These are phyloP conservation scores for Ophiobolus disseminans DNA, from an alignment of 2,329 filamentous ascomycete genomes.

Conservation along the genomic window DNA sequence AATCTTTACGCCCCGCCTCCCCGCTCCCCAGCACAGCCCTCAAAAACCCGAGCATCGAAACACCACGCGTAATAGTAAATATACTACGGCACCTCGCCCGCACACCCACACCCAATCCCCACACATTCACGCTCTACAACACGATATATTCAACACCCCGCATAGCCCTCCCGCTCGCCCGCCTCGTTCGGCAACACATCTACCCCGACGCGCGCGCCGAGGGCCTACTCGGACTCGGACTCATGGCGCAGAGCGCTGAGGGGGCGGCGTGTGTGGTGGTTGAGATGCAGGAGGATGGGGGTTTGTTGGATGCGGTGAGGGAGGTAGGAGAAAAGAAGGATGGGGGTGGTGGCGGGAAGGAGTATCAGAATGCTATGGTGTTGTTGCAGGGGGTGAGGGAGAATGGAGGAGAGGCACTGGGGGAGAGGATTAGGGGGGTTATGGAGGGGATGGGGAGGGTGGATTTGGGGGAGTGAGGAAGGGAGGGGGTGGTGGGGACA, in stretches of 20 bases:
- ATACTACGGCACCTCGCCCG: conserved; percentile 27
- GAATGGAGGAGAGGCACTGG: conserved; percentile 39
- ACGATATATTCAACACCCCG: conserved; percentile 37
- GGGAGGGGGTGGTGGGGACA: no score
- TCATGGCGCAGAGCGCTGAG: conserved; percentile 40
- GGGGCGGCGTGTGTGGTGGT: conserved; percentile 38
- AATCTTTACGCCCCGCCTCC: conserved; percentile 38
- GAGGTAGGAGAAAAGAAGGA: conserved; percentile 40
- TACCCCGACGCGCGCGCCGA: conserved; percentile 46
- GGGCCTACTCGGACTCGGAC: conserved; percentile 43
- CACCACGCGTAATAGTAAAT: conserved; percentile 38
- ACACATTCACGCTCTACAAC: no score
- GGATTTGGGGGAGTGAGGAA: no score
- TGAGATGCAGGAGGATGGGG: conserved; percentile 36
- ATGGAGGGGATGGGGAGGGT: no score
- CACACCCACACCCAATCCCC: no score
- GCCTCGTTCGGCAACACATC: conserved; percentile 45
- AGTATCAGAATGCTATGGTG: conserved; percentile 47
- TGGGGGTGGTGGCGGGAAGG: conserved; percentile 31
- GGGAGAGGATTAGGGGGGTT: conserved; percentile 28
- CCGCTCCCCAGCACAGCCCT: conserved; percentile 47
- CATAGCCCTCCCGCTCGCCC: conserved; percentile 38
- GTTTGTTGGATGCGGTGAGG: conserved; percentile 42
- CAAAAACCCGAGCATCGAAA: conserved; percentile 49
- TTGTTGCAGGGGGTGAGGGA: conserved; percentile 43